These are phyloP conservation scores for Capsicum pubescens DNA, from an alignment of 257 asterid species.

Conservation along the genomic window DNA sequence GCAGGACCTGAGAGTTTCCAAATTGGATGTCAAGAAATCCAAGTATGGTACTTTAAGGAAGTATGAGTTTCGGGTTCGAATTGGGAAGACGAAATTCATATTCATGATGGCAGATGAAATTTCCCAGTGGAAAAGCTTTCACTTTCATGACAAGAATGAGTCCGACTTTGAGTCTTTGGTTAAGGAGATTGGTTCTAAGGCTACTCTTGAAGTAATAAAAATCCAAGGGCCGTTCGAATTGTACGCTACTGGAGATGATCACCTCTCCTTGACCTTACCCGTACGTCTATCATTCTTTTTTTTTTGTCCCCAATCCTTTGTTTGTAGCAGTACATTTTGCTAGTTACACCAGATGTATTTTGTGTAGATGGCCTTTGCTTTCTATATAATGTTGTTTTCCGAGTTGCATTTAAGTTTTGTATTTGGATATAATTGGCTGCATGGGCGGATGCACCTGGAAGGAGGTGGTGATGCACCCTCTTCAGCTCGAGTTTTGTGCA, in stretches of 20 bases:
- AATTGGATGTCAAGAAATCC: conserved; percentile 56
- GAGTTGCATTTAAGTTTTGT: not conserved
- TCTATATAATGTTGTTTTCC: not conserved
- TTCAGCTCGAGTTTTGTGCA: not conserved
- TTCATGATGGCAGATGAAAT: conserved; percentile 62
- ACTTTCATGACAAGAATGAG: conserved; percentile 32
- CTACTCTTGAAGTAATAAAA: conserved; percentile 54
- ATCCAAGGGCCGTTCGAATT: conserved; percentile 77
- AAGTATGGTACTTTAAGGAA: conserved; percentile 47
- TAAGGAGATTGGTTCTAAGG: conserved; percentile 49
- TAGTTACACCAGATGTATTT: not conserved
- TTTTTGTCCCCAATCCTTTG: not conserved
- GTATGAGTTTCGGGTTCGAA: conserved; percentile 53
- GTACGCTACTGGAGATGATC: conserved; percentile 55
- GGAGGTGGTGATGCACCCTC: not conserved
- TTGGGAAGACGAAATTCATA: conserved; percentile 56
- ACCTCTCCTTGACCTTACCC: conserved; percentile 60
- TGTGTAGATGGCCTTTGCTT: not conserved
- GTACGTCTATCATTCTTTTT: conserved; percentile 44
- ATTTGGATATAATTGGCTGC: conserved; percentile 1
- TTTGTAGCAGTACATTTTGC: not conserved
- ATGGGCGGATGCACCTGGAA: not conserved
- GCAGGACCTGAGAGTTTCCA: conserved; percentile 60
- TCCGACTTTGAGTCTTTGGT: conserved; percentile 57
- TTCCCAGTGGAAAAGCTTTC: conserved; percentile 61